A percentile compares a stretch with the other conserved stretches of the same genome.
Conservation (phyloP, 768 basidiomycete genomes). For the Auriculariales sp. region DNA sequence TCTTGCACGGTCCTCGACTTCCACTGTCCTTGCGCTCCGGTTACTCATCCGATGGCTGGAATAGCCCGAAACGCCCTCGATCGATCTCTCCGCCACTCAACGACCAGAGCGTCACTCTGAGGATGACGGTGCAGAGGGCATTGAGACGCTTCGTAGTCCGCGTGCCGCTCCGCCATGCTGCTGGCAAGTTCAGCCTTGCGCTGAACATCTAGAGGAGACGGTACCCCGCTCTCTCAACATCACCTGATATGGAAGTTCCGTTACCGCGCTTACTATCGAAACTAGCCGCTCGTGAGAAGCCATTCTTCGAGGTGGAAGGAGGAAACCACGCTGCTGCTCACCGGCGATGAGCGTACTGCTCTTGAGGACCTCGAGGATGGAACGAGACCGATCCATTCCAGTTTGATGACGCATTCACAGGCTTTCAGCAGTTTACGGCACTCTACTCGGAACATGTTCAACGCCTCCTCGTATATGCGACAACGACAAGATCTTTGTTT, state of each 20-base stretch:
- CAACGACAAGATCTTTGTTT: no score
- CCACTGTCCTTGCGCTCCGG: neutral
- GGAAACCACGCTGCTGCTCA: constrained; percentile 24
- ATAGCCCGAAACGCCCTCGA: neutral
- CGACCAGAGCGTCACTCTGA: neutral
- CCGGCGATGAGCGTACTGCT: constrained; percentile 42
- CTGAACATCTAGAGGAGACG: neutral
- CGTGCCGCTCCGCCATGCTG: neutral
- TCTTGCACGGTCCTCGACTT: constrained; percentile 15
- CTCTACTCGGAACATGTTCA: constrained; percentile 30
- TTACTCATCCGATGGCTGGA: neutral
- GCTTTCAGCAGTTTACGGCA: constrained; percentile 45
- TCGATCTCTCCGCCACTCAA: neutral
- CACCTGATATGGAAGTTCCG: neutral
- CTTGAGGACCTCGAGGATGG: constrained; percentile 49
- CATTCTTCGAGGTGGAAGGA: constrained; percentile 4
- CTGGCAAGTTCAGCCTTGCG: neutral
- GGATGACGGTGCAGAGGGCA: neutral
- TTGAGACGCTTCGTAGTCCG: neutral
- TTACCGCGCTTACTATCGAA: constrained; percentile 23
- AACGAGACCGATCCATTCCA: constrained; percentile 24
- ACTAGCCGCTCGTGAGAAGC: constrained; percentile 35
- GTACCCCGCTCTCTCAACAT: neutral
- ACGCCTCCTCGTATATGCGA: neutral
- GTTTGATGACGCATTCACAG: constrained; percentile 28